phyloP scores from a whole-genome alignment of 1,139 yeast species.

The Nakaseomyces delphensis region DNA sequence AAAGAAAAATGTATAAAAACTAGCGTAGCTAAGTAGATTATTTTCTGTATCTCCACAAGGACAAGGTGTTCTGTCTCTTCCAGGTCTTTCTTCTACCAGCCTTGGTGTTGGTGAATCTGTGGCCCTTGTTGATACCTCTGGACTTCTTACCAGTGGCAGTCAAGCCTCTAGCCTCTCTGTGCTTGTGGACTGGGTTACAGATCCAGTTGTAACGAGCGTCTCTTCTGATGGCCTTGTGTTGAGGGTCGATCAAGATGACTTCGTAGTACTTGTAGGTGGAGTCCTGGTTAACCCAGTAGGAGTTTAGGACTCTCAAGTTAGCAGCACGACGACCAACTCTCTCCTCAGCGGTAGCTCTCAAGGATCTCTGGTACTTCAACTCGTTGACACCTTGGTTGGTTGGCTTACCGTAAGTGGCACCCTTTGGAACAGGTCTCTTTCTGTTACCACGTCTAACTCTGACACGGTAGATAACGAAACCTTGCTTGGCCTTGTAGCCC shows the following conservation, averaged over 20 bases:
- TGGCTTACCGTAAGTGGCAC: conserved; percentile 99
- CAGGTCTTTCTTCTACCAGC: conserved; percentile 99
- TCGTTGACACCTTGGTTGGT: conserved; percentile 99
- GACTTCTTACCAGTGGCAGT: conserved; percentile 97
- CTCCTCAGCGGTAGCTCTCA: conserved; percentile 98
- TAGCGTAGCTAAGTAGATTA: too few relatives aligned
- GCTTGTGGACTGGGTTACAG: conserved; percentile 99
- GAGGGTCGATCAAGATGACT: conserved; percentile 94
- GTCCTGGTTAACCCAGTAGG: conserved; percentile 99
- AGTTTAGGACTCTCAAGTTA: conserved; percentile 98
- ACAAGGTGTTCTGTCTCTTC: conserved; percentile 98
- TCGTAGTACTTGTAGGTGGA: conserved; percentile 99
- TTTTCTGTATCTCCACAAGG: conserved; percentile 99
- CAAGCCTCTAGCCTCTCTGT: conserved; percentile 99
- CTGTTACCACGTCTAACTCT: conserved; percentile 99
- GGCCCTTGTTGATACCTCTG: conserved; percentile 99
- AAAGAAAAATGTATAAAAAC: background rate
- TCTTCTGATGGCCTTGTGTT: conserved; percentile 98
- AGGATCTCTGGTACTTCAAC: conserved; percentile 98
- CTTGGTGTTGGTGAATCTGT: conserved; percentile 94
- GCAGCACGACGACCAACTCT: conserved; percentile 99
- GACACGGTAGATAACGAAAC: conserved; percentile 95
- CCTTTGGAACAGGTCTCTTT: conserved; percentile 99
- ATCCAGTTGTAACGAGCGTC: conserved; percentile 99
- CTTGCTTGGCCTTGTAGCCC: conserved; percentile 99